Conservation (phyloP, 1,284 basidiomycete species). For the Cystobasidium sp. region DNA sequence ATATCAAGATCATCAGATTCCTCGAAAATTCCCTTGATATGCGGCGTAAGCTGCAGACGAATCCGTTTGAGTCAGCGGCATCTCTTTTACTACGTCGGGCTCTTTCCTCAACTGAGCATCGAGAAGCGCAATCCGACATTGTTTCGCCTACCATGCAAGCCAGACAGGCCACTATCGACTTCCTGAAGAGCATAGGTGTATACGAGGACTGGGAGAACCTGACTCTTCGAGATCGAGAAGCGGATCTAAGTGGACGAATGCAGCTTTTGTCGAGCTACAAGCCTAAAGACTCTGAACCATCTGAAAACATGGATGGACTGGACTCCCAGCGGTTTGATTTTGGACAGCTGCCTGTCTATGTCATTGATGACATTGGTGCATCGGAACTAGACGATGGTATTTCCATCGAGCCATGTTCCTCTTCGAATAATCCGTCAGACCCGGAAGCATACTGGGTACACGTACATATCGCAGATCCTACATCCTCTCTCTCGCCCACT, state of each 20-base stretch:
- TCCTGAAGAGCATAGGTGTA: conserved; percentile 71
- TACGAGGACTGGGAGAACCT: conserved; percentile 75
- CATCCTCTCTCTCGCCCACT: conserved; percentile 72
- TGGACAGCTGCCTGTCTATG: conserved; percentile 77
- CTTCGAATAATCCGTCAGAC: neutral
- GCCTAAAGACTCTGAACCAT: conserved; percentile 20
- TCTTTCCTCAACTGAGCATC: conserved; percentile 58
- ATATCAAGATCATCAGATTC: conserved; percentile 70
- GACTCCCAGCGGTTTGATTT: conserved; percentile 82
- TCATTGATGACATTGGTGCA: conserved; percentile 82
- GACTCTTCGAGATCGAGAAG: conserved; percentile 47
- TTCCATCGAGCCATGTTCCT: conserved; percentile 67
- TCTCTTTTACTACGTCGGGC: conserved; percentile 67
- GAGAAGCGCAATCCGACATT: conserved; percentile 46
- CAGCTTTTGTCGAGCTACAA: neutral
- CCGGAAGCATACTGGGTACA: conserved; percentile 73
- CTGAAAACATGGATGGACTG: conserved; percentile 51
- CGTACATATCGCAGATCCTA: conserved; percentile 92
- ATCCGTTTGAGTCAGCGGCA: conserved; percentile 66
- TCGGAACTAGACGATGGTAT: conserved; percentile 94
- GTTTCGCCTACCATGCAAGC: conserved; percentile 14
- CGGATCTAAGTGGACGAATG: conserved; percentile 53
- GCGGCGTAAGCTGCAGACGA: conserved; percentile 66
- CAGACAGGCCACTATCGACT: conserved; percentile 56
- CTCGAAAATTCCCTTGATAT: conserved; percentile 68